A percentile compares a stretch with the other conserved stretches of the same genome.
phyloP scores from a whole-genome alignment of 768 basidiomycete species.

The Cystobasidium ongulense region DNA sequence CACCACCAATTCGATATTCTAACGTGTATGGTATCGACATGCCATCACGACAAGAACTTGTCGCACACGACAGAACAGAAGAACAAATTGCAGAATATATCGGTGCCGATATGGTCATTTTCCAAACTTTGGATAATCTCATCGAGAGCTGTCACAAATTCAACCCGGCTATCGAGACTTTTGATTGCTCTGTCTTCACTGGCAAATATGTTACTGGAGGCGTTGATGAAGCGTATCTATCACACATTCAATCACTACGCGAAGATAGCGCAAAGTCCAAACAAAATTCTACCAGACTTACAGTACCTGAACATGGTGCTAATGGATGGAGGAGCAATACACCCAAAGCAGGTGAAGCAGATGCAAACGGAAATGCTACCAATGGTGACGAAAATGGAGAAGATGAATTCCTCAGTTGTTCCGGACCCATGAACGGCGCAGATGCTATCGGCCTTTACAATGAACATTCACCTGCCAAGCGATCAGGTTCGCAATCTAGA shows the following conservation, averaged over 20 bases:
- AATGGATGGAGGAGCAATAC: conserved; percentile 23
- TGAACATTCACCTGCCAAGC: conserved; percentile 25
- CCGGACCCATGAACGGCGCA: conserved; percentile 54
- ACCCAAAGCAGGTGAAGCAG: background rate
- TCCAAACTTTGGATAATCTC: conserved; percentile 83
- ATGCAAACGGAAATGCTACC: background rate
- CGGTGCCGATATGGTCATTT: conserved; percentile 91
- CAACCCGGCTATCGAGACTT: conserved; percentile 64
- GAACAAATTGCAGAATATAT: conserved; percentile 68
- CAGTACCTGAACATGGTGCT: background rate
- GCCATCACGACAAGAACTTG: conserved; percentile 89
- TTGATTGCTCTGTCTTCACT: conserved; percentile 97
- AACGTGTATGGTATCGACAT: conserved; percentile 99
- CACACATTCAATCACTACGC: conserved; percentile 63
- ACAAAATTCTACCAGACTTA: background rate
- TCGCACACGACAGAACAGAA: conserved; percentile 68
- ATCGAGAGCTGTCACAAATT: conserved; percentile 68
- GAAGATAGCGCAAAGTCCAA: conserved; percentile 72
- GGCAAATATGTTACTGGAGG: conserved; percentile 94
- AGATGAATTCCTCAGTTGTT: conserved; percentile 44
- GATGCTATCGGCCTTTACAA: conserved; percentile 59
- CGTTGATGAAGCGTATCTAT: conserved; percentile 73
- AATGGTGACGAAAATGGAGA: conserved; percentile 33
- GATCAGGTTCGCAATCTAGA: background rate
- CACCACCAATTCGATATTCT: conserved; percentile 88